Evolutionary conservation across 2,329 filamentous ascomycete species (phyloP).

Genomic region (Colletotrichum salicis): DNA sequence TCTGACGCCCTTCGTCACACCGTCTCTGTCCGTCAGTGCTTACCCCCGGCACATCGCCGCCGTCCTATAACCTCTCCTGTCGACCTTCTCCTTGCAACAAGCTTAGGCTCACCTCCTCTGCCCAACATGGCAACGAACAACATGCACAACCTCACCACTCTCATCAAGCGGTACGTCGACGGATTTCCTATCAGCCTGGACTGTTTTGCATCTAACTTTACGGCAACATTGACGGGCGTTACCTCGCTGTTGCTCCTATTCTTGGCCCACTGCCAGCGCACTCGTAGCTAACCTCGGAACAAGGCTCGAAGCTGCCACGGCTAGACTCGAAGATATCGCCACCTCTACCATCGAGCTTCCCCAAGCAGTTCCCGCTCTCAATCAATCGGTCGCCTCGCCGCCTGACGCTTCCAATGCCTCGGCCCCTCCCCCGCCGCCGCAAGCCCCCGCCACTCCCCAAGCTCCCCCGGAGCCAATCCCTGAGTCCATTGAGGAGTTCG

Average conservation of each 20-base stretch:
- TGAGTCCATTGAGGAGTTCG: slow-evolving; percentile 87
- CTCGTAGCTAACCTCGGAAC: slow-evolving; percentile 57
- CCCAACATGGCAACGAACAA: slow-evolving; percentile 77
- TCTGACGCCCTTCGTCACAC: slow-evolving; percentile 8
- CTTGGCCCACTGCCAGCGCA: not conserved
- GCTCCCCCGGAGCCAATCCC: slow-evolving; percentile 71
- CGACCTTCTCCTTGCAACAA: slow-evolving; percentile 2
- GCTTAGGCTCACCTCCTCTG: not conserved
- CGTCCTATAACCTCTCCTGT: slow-evolving; percentile 1
- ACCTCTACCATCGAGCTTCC: slow-evolving; percentile 74
- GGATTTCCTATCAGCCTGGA: not conserved
- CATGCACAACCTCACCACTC: slow-evolving; percentile 96
- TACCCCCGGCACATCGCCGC: slow-evolving; percentile 1
- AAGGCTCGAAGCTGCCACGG: slow-evolving; percentile 97
- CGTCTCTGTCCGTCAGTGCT: slow-evolving; percentile 10
- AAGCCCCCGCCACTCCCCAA: slow-evolving; percentile 50
- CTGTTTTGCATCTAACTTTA: slow-evolving; percentile 14
- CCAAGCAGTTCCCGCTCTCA: slow-evolving; percentile 59
- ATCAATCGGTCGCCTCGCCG: slow-evolving; percentile 49
- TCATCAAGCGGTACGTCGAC: slow-evolving; percentile 90
- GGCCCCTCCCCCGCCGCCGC: slow-evolving; percentile 48
- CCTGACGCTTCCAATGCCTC: slow-evolving; percentile 44
- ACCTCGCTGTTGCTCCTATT: not conserved
- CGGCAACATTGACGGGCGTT: not conserved
- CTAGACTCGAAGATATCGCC: slow-evolving; percentile 95